Evolutionary conservation across 2,329 filamentous ascomycete genomes (phyloP).

Genomic region (Sarocladium strictum): DNA sequence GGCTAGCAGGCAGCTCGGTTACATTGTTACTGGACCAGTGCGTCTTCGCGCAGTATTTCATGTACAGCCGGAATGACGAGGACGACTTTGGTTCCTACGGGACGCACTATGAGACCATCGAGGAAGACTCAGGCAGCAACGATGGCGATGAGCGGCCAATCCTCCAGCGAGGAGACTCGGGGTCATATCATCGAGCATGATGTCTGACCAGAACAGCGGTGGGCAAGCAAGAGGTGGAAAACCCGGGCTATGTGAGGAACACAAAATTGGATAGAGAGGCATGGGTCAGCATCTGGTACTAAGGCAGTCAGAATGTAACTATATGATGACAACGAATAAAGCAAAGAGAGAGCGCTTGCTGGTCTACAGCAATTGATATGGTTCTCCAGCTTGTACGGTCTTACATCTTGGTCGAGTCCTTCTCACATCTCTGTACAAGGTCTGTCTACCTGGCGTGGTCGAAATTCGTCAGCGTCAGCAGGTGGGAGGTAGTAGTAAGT

Average conservation of each 20-base stretch:
- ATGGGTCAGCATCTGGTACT: not conserved
- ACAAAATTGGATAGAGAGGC: not conserved
- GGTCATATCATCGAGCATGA: not conserved
- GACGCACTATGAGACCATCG: conserved; percentile 26
- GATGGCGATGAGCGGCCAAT: conserved; percentile 15
- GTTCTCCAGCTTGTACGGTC: too few relatives aligned
- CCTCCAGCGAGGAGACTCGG: conserved; percentile 16
- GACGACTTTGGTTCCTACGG: conserved; percentile 22
- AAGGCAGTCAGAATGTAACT: not conserved
- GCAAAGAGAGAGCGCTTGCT: too few relatives aligned
- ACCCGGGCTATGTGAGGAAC: too few relatives aligned
- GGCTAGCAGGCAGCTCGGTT: conserved; percentile 83
- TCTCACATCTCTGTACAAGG: too few relatives aligned
- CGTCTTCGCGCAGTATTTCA: conserved; percentile 88
- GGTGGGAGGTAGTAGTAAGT: too few relatives aligned
- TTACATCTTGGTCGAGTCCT: too few relatives aligned
- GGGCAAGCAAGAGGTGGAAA: too few relatives aligned
- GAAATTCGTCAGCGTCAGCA: too few relatives aligned
- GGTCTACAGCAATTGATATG: too few relatives aligned
- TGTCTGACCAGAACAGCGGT: too few relatives aligned
- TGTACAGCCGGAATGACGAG: conserved; percentile 53
- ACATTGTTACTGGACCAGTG: conserved; percentile 78
- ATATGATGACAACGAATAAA: not conserved
- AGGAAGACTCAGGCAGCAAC: not conserved
- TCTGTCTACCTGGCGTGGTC: too few relatives aligned